Evolutionary conservation across 306 rosid species (phyloP), one percentile per base, ranked within the genome.

Genomic region (Begonia masoniana): DNA sequence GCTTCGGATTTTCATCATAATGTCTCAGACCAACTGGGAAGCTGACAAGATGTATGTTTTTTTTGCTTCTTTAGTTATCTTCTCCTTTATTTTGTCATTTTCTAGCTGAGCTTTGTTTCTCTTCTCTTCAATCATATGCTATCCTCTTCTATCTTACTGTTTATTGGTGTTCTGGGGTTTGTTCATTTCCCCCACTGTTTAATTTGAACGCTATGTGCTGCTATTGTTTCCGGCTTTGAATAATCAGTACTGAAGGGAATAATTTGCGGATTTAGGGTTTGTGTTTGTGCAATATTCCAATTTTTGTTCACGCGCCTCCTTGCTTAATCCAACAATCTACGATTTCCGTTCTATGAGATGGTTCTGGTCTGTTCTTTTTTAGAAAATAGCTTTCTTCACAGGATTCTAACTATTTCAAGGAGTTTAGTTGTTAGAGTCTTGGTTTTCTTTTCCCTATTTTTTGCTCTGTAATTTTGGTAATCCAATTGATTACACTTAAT

Each of bases 21-120:
- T 92, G 99, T 83, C 99, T 81, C 99, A 92, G 57, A 92, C 99
- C 56, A 86, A 86, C 85, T 92, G 99, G 99, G 99, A 92, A 81
- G 99, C 99, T 66, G 99, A 92, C 76, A 92, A 92, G 79, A 92
- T 92, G 99, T 80, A 76, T 79, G 84, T 65, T 57, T 13, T 52
- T 10, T 50, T 19, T 16, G 43, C 50, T 13, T 21, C 26, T 43
- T 53, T n/a, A 9, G 53, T 47, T 19, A 55, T 65, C 13, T 41
- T 42, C 11, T 64, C 71, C 63, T 59, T 9, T 47, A 57, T 67
- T 63, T 13, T 63, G 51, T 65, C 31, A 14, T 45, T 64, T 56
- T 10, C 23, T 54, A 23, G 54, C 39, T 7, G 39, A 31, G 0
- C 1, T 31, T 5, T 31, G 39, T 31, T 31, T 31, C 39, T 31